Evolutionary conservation across 2,329 filamentous ascomycete genomes (phyloP).

Genomic region (Ramichloridium luteum): DNA sequence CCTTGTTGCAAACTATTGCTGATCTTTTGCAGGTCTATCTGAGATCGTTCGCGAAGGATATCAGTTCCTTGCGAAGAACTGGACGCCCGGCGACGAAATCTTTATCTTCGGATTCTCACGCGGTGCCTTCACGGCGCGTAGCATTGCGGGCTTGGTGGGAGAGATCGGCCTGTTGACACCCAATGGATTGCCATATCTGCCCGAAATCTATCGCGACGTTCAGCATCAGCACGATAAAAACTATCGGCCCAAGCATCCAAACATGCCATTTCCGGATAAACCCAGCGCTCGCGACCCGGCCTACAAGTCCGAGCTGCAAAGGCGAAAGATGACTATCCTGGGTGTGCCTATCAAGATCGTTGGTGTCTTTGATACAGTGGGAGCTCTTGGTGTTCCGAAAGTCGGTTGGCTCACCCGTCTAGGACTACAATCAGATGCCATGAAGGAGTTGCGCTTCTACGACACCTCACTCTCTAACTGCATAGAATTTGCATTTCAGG

Average conservation of each 20-base stretch:
- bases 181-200: constrained; percentile 32
- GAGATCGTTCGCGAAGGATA: constrained; percentile 39
- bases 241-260: constrained; percentile 34
- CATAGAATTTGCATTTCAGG: constrained; percentile 34
- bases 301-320: constrained; percentile 31
- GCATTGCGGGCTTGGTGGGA: constrained; percentile 34
- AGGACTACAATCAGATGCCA: constrained; percentile 22
- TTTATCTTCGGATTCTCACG: constrained; percentile 39
- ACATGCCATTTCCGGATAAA: constrained; percentile 36
- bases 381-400: constrained; percentile 34
- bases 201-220: constrained; percentile 37
- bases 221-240: constrained; percentile 31
- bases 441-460: constrained; percentile 33
- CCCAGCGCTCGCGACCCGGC: constrained; percentile 31
- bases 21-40: constrained; percentile 26
- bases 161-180: constrained; percentile 38
- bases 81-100: constrained; percentile 39
- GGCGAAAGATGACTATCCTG: constrained; percentile 23
- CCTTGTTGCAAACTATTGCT: constrained; percentile 4
- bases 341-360: constrained; percentile 30
- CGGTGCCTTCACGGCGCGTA: constrained; percentile 35
- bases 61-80: constrained; percentile 42
- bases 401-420: constrained; percentile 29
- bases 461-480: constrained; percentile 33
- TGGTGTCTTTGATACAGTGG: constrained; percentile 36